These are phyloP conservation scores for Rutidosis leptorrhynchoides DNA, from an alignment of 129 eudicot genomes.

Conservation along the genomic window DNA sequence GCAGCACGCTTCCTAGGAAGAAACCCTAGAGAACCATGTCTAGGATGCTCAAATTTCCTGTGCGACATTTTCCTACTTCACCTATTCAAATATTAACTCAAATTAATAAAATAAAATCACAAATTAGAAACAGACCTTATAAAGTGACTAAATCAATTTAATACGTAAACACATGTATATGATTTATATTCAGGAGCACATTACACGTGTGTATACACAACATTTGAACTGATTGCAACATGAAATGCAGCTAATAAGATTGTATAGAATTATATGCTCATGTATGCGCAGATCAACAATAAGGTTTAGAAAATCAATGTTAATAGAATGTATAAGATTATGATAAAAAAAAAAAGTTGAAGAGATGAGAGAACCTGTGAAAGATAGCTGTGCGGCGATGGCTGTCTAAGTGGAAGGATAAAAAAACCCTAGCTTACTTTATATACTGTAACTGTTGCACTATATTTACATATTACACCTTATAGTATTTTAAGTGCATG, in stretches of 20 bases:
- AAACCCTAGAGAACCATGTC: conserved; percentile 52
- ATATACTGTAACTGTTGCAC: conserved; percentile 3
- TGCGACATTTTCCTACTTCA: conserved; percentile 40
- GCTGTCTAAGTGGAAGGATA: conserved; percentile 1
- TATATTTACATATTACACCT: conserved; percentile 2
- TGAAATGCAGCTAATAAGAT: too few species aligned
- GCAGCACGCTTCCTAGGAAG: conserved; percentile 63
- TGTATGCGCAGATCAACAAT: not conserved
- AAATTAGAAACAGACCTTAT: too few species aligned
- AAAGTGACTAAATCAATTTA: not conserved
- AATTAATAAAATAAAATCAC: too few species aligned
- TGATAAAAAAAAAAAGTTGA: not conserved
- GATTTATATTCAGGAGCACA: too few species aligned
- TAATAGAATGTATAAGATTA: not conserved
- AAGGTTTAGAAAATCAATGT: not conserved
- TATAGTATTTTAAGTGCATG: not conserved
- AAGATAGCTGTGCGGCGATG: conserved; percentile 31
- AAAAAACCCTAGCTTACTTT: conserved; percentile 30
- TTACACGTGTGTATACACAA: too few species aligned
- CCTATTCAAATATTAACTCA: not conserved
- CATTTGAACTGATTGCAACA: too few species aligned
- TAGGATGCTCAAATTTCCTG: conserved; percentile 61
- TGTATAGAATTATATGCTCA: too few species aligned
- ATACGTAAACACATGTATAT: too few species aligned
- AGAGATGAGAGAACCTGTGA: conserved; percentile 26